Base-by-base conservation (phyloP, 352 stramenopile species). In the Globisporangium solare region DNA sequence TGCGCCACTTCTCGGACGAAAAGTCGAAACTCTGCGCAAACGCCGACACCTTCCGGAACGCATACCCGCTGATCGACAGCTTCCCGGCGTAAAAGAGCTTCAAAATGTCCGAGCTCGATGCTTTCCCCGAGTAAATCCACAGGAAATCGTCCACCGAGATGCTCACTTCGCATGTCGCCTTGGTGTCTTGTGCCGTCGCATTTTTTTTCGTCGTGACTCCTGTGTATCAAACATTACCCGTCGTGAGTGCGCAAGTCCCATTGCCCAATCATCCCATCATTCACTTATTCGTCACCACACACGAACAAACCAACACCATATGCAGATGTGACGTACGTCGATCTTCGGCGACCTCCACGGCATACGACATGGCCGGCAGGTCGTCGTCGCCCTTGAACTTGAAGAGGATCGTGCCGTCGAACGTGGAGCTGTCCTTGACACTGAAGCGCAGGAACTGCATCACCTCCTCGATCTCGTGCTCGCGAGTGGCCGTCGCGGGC, bases 1-100 rank as follows among this genome's bases (percentile, higher is more conserved):
- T 81, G 35, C 59, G 66, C 85, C 85, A 95, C 62, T 82, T 83
- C 0, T 93, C 76, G 14, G 77, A 87, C 48, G 85, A 89, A 47
- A 90, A 95, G 51, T 95, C 85, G 53, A 95, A 95, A 66, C 81
- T 92, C 57, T 89, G 78, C 6, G 79, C 83, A 49, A 95, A 95
- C 10, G 71, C 76, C 8, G 83, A 91, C 27, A 92, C 79, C 6
- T 81, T 88, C 22, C 85, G 74, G 58, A 93, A 93, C 49, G 83
- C 82, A 49, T 92, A 92, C 21, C 85, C 83, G 45, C 76, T 89
- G 56, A 95, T 89, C 20, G 74, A 63, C 5, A 95, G 67, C 15
- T 79, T 79, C 1, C 85, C 85, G 13, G 79, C 71, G 64, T 95
- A 95, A 47, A 91, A 93, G 24, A 93, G 73, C 65, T 88, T 88